Conservation (phyloP, 768 basidiomycete genomes). For the Candolleomyces efflorescens region DNA sequence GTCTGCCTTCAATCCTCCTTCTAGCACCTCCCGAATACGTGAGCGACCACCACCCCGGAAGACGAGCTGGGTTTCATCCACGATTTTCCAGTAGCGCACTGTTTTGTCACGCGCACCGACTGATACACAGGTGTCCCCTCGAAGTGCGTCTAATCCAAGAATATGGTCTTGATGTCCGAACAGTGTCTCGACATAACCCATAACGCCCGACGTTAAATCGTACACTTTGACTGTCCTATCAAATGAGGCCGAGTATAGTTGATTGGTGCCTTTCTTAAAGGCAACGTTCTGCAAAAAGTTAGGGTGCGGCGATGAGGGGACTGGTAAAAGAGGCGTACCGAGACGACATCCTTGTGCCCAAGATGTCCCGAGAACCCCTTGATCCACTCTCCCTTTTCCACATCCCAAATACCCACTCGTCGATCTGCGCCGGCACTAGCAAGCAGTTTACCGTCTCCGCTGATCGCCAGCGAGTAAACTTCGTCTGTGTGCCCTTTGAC, state of each 20-base stretch:
- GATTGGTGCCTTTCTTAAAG: constrained; percentile 74
- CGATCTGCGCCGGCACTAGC: constrained; percentile 87
- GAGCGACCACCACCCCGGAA: constrained; percentile 94
- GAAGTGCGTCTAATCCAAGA: constrained; percentile 71
- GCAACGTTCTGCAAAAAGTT: constrained; percentile 46
- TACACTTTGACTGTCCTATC: constrained; percentile 91
- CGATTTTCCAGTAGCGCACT: constrained; percentile 92
- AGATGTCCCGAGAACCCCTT: constrained; percentile 80
- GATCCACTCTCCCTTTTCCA: constrained; percentile 68
- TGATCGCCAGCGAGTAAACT: constrained; percentile 78
- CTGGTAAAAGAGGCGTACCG: constrained; percentile 21
- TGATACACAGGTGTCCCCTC: constrained; percentile 80
- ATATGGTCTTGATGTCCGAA: constrained; percentile 96
- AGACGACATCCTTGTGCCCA: constrained; percentile 45
- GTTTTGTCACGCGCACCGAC: constrained; percentile 92
- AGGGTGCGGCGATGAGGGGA: constrained; percentile 3
- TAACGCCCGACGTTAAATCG: constrained; percentile 61
- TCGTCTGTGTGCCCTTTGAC: constrained; percentile 82
- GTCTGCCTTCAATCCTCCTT: constrained; percentile 66
- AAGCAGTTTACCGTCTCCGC: constrained; percentile 78
- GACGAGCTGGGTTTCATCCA: constrained; percentile 91
- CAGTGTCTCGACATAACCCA: constrained; percentile 94
- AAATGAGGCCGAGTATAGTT: constrained; percentile 73
- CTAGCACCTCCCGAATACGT: constrained; percentile 72
- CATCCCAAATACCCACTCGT: constrained; percentile 83